phyloP scores from a whole-genome alignment of 2,329 filamentous ascomycete species.

The Davidsoniella eucalypti region DNA sequence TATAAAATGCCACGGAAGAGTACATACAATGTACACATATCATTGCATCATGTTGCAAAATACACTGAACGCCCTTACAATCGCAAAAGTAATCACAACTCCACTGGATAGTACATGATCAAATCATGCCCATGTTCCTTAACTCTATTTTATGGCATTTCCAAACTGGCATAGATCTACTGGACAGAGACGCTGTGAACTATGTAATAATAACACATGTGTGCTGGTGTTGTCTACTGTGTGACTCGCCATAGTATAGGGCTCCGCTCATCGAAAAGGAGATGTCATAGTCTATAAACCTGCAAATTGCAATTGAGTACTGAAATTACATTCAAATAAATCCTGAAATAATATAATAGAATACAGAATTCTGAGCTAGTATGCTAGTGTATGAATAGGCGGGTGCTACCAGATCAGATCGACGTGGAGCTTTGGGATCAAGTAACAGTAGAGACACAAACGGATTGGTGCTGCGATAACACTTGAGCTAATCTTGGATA shows the following conservation, averaged over 20 bases:
- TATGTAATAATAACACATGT: not conserved
- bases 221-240: not conserved
- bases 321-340: too few relatives aligned
- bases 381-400: not conserved
- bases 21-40: too few relatives aligned
- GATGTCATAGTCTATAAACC: not conserved
- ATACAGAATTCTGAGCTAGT: not conserved
- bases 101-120: too few relatives aligned
- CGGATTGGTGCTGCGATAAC: too few relatives aligned
- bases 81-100: too few relatives aligned
- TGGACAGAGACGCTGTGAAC: not conserved
- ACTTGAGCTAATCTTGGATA: slow-evolving; percentile 3
- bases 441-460: slow-evolving; percentile 1
- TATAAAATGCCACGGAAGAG: too few relatives aligned
- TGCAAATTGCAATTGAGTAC: too few relatives aligned
- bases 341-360: not conserved
- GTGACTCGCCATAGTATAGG: not conserved
- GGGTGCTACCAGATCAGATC: slow-evolving; percentile 6
- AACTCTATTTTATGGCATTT: too few relatives aligned
- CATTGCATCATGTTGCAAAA: too few relatives aligned
- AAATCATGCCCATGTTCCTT: too few relatives aligned
- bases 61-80: too few relatives aligned
- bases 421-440: slow-evolving; percentile 6
- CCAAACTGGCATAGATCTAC: too few relatives aligned
- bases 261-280: not conserved